Conservation (phyloP, 306 rosid species). For the Dryas drummondii region DNA sequence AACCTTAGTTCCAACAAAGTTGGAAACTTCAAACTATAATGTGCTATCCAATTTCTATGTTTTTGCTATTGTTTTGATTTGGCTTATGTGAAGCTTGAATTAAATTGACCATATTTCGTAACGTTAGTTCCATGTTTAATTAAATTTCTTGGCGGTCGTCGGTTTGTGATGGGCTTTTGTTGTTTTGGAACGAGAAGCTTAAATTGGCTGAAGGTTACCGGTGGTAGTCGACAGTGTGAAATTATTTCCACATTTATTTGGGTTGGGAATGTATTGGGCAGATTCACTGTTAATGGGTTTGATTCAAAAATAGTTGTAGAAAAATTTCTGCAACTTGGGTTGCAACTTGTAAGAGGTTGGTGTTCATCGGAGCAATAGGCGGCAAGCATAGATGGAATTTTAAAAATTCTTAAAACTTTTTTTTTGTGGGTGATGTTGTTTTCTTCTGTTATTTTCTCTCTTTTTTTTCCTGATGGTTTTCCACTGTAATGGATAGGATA, state of each 20-base stretch:
- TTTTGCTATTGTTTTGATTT: slow-evolving; percentile 5
- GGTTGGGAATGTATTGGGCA: neutral
- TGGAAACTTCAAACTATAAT: slow-evolving; percentile 35
- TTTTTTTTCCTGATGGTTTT: neutral
- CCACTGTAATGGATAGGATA: neutral
- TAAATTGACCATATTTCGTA: neutral
- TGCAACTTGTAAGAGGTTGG: neutral
- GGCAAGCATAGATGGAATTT: neutral
- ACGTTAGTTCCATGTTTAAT: neutral
- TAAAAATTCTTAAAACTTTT: neutral
- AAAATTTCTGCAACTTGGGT: neutral
- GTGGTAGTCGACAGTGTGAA: too few species aligned
- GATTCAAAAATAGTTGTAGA: neutral
- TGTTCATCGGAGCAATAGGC: slow-evolving; percentile 5
- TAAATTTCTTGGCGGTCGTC: neutral
- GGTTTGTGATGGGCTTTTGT: neutral
- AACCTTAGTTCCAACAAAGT: slow-evolving; percentile 5
- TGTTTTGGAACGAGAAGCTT: slow-evolving; percentile 7
- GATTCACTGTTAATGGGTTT: neutral
- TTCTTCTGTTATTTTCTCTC: neutral
- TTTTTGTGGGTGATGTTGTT: neutral
- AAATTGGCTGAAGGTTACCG: neutral
- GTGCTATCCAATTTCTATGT: slow-evolving; percentile 3
- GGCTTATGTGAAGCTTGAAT: neutral
- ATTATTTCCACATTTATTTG: neutral